Conservation (phyloP, 257 asterid genomes). For the Rauvolfia tetraphylla region DNA sequence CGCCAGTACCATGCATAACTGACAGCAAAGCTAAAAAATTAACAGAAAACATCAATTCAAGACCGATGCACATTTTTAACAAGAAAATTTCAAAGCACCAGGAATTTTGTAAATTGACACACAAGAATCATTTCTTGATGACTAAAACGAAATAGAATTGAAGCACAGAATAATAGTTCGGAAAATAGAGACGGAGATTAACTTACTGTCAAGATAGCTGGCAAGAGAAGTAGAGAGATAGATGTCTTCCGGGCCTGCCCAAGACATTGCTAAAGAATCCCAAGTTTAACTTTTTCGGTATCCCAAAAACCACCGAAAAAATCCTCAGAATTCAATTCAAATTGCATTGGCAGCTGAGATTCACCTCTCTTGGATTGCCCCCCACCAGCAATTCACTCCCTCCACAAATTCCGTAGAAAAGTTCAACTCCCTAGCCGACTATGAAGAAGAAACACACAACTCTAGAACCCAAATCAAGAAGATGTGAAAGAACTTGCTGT, state of each 20-base stretch:
- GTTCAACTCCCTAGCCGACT: not conserved
- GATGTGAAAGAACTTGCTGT: not conserved
- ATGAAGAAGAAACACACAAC: not conserved
- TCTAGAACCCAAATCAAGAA: conserved; percentile 1
- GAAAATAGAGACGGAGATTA: conserved; percentile 9
- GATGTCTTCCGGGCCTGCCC: conserved; percentile 96
- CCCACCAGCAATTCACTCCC: not conserved
- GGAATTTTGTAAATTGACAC: not conserved
- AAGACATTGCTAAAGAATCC: conserved; percentile 60
- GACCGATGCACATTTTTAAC: not conserved
- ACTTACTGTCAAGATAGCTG: conserved; percentile 94
- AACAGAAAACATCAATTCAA: not conserved
- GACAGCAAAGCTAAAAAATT: not conserved
- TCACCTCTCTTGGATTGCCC: conserved; percentile 5
- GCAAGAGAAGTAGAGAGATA: conserved; percentile 96
- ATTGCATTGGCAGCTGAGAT: conserved; percentile 48
- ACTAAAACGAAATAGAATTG: not conserved
- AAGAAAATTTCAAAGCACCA: not conserved
- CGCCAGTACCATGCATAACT: not conserved
- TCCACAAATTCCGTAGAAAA: not conserved
- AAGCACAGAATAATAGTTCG: not conserved
- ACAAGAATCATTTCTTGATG: not conserved
- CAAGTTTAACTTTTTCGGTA: conserved; percentile 46
- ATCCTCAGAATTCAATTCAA: conserved; percentile 27
- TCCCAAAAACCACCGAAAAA: conserved; percentile 38